These are phyloP conservation scores for Rubroboletus satanas DNA, from an alignment of 768 basidiomycete genomes.

Conservation along the genomic window DNA sequence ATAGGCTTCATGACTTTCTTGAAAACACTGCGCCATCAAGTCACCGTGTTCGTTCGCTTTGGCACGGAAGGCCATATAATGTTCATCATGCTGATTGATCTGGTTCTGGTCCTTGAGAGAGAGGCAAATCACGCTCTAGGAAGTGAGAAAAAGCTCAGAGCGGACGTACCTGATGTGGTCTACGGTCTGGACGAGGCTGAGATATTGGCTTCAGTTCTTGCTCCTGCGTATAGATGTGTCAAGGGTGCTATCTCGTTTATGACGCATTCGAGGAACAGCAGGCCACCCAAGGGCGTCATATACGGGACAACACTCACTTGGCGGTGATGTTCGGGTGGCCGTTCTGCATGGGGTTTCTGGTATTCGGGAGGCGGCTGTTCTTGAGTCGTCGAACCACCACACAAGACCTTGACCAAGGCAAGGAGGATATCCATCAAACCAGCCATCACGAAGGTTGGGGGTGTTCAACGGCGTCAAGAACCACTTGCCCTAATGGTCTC, in stretches of 20 bases:
- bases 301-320: conserved; percentile 14
- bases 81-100: conserved; percentile 61
- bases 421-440: conserved; percentile 27
- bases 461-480: neutral
- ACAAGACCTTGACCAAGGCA: conserved; percentile 20
- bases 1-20: conserved; percentile 75
- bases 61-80: conserved; percentile 68
- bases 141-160: neutral
- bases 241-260: conserved; percentile 1
- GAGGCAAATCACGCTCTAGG: neutral
- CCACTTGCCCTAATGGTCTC: neutral
- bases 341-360: conserved; percentile 2
- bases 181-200: conserved; percentile 15
- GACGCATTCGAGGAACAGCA: neutral
- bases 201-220: conserved; percentile 13
- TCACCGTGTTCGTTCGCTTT: conserved; percentile 79
- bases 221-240: conserved; percentile 13
- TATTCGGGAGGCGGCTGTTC: conserved; percentile 9
- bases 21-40: conserved; percentile 66
- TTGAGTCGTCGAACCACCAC: conserved; percentile 18
- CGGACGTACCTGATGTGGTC: conserved; percentile 16
- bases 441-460: conserved; percentile 10
- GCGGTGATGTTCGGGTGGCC: conserved; percentile 12
- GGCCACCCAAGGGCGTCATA: neutral
- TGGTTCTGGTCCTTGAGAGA: conserved; percentile 50